Evolutionary conservation across 2,329 filamentous ascomycete genomes (phyloP).

Genomic region (Fusarium sp.): DNA sequence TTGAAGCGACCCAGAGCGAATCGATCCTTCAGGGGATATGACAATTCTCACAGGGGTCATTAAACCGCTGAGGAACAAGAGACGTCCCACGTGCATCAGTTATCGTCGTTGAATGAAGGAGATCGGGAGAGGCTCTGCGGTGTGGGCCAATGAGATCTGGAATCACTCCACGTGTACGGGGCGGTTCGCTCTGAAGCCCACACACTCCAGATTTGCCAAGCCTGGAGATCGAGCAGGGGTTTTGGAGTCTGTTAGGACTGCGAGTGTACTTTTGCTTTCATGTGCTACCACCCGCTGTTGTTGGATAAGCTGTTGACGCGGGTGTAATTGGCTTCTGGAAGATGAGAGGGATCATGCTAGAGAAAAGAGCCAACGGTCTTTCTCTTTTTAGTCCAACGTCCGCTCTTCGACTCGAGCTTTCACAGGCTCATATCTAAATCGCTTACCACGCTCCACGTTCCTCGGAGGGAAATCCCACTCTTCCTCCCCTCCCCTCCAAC

Average conservation of each 20-base stretch:
- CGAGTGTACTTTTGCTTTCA: not conserved
- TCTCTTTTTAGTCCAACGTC: not conserved
- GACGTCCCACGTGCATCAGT: constrained; percentile 29
- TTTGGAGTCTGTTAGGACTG: not conserved
- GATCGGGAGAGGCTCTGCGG: constrained; percentile 20
- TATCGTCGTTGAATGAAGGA: constrained; percentile 22
- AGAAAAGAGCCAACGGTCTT: not conserved
- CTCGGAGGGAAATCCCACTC: not conserved
- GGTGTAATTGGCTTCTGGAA: not conserved
- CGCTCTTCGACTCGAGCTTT: not conserved
- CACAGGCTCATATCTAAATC: not conserved
- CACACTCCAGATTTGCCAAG: constrained; percentile 26
- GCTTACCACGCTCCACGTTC: not conserved
- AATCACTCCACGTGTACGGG: constrained; percentile 23
- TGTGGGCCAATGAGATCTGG: constrained; percentile 15
- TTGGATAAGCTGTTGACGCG: not conserved
- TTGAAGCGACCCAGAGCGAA: not conserved
- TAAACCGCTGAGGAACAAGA: constrained; percentile 2
- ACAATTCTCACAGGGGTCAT: not conserved
- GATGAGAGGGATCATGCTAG: too few relatives aligned
- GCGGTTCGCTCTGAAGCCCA: constrained; percentile 25
- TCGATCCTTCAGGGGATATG: not conserved
- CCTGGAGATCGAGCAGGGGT: constrained; percentile 9
- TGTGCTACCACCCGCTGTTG: not conserved
- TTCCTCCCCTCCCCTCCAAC: not conserved